Conservation (phyloP, 2,329 filamentous ascomycete species). For the Exophiala alcalophila region DNA sequence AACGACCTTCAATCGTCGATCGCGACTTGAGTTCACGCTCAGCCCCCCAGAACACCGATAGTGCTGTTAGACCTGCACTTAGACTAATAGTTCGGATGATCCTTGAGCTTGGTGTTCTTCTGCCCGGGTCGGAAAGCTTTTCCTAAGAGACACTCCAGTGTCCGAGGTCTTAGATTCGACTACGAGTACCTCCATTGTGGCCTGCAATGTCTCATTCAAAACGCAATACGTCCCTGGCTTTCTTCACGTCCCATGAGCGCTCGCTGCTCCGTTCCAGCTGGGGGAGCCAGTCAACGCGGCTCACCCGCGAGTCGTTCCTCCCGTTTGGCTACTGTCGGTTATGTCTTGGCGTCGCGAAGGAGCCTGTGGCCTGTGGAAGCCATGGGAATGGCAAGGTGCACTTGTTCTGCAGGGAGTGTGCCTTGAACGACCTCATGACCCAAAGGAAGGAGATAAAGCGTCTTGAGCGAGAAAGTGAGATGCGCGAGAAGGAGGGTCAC, state of each 20-base stretch:
- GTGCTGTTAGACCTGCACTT: no score
- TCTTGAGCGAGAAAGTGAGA: conserved; percentile 63
- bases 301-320: conserved; percentile 86
- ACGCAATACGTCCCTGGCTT: conserved; percentile 84
- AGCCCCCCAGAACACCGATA: no score
- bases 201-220: conserved; percentile 55
- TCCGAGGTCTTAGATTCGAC: no score
- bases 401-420: conserved; percentile 93
- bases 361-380: conserved; percentile 74
- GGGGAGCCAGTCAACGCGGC: conserved; percentile 76
- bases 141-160: no score
- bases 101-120: no score
- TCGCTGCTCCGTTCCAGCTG: conserved; percentile 76
- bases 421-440: conserved; percentile 81
- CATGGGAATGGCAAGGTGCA: conserved; percentile 68
- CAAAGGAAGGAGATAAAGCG: conserved; percentile 91
- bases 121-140: no score
- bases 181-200: no score
- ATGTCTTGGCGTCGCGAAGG: conserved; percentile 75
- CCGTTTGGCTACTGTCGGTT: conserved; percentile 85
- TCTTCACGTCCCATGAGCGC: conserved; percentile 92
- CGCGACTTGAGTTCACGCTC: no score
- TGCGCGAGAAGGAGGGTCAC: conserved; percentile 59
- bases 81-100: no score
- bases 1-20: no score